These are phyloP conservation scores for Mycena citricolor DNA, from an alignment of 1,284 basidiomycete genomes.

Conservation along the genomic window DNA sequence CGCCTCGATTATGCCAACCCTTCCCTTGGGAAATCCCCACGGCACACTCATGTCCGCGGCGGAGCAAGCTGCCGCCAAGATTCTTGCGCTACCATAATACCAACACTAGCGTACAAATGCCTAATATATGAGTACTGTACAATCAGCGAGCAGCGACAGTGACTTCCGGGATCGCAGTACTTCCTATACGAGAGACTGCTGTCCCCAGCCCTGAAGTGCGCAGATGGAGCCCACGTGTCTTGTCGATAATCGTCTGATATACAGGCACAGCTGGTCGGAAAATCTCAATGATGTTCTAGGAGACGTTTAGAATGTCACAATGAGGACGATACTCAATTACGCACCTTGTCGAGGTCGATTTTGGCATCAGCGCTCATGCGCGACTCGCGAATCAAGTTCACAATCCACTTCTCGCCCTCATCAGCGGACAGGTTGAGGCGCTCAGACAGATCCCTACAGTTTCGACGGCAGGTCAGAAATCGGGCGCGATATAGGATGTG, in stretches of 20 bases:
- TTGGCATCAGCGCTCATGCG: slow-evolving; percentile 94
- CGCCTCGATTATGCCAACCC: slow-evolving; percentile 36
- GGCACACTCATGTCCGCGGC: slow-evolving; percentile 54
- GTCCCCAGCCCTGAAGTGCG: slow-evolving; percentile 50
- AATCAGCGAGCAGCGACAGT: slow-evolving; percentile 1
- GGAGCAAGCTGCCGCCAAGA: slow-evolving; percentile 53
- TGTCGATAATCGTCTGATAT: slow-evolving; percentile 95
- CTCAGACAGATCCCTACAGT: slow-evolving; percentile 80
- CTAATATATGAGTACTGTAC: not conserved
- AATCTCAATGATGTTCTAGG: slow-evolving; percentile 93
- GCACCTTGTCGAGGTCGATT: slow-evolving; percentile 92
- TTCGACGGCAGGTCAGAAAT: not conserved
- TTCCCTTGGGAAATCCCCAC: slow-evolving; percentile 46
- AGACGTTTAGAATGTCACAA: slow-evolving; percentile 16
- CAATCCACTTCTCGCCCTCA: slow-evolving; percentile 99
- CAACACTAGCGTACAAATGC: not conserved
- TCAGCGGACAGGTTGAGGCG: slow-evolving; percentile 89
- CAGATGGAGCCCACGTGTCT: slow-evolving; percentile 89
- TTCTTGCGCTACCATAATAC: slow-evolving; percentile 52
- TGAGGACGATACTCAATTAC: slow-evolving; percentile 1
- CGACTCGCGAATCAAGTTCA: slow-evolving; percentile 96
- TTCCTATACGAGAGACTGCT: slow-evolving; percentile 22
- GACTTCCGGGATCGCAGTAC: not conserved
- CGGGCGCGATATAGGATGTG: not conserved
- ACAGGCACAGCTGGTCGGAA: slow-evolving; percentile 87